These are phyloP conservation scores for Neocallimastix lanati DNA, from an alignment of 192 early-diverging fungal species.

Conservation along the genomic window DNA sequence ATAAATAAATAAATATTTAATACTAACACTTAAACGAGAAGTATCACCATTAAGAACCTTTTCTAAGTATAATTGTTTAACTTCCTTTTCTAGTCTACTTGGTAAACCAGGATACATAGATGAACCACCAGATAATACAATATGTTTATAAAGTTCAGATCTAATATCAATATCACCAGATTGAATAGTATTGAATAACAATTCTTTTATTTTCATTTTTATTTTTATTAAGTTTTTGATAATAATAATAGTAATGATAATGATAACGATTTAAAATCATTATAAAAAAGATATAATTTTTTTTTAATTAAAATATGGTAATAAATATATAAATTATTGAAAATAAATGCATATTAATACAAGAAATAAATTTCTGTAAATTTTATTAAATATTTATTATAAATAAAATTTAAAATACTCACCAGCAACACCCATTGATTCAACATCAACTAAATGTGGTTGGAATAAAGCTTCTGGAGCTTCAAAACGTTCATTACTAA, in stretches of 20 bases:
- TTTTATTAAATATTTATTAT: neutral
- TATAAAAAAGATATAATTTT: too few species aligned
- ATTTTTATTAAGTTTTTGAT: too few species aligned
- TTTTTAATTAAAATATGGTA: too few species aligned
- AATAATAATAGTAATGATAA: too few species aligned
- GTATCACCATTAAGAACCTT: slow-evolving; percentile 74
- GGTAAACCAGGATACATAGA: slow-evolving; percentile 98
- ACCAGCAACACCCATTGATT: slow-evolving; percentile 82
- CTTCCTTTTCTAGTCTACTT: slow-evolving; percentile 90
- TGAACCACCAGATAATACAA: slow-evolving; percentile 93
- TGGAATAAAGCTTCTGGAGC: slow-evolving; percentile 98
- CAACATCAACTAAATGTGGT: slow-evolving; percentile 89
- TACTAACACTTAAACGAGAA: slow-evolving; percentile 54
- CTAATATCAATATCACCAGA: slow-evolving; percentile 80
- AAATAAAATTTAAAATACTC: neutral
- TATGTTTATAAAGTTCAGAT: slow-evolving; percentile 87
- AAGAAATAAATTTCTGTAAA: neutral
- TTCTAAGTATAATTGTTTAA: slow-evolving; percentile 86
- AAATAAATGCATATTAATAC: neutral
- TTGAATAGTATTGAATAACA: slow-evolving; percentile 84
- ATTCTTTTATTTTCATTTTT: slow-evolving; percentile 29
- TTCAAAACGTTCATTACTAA: slow-evolving; percentile 94
- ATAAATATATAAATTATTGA: too few species aligned
- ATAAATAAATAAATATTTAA: neutral
- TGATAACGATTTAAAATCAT: too few species aligned